phyloP scores from a whole-genome alignment of 2,329 filamentous ascomycete genomes.

The Blastomyces parvus region DNA sequence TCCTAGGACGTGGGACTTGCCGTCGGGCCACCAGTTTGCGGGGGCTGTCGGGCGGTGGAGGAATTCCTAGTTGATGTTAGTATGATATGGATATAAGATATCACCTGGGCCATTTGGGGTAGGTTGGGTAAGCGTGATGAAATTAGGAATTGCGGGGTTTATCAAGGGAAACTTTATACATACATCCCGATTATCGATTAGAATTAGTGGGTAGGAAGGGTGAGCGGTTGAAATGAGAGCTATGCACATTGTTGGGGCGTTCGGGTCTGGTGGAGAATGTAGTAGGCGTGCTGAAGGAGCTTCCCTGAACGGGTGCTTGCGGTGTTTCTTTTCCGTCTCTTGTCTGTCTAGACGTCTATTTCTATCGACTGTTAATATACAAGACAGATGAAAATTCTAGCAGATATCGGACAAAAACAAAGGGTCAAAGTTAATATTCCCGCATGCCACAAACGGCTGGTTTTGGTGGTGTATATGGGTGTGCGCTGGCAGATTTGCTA shows the following conservation, averaged over 20 bases:
- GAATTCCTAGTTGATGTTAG: slow-evolving; percentile 44
- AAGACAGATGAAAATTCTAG: not conserved
- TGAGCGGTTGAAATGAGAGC: slow-evolving; percentile 65
- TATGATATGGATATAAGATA: slow-evolving; percentile 1
- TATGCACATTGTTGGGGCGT: slow-evolving; percentile 56
- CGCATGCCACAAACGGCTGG: not conserved
- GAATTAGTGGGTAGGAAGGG: slow-evolving; percentile 63
- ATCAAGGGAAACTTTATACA: slow-evolving; percentile 8
- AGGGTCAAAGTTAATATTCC: not conserved
- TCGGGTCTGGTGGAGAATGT: not conserved
- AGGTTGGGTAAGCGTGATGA: not conserved
- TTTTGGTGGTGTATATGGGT: too few species aligned
- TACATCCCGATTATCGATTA: slow-evolving; percentile 69
- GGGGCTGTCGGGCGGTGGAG: slow-evolving; percentile 51
- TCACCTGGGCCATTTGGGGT: not conserved
- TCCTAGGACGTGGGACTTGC: slow-evolving; percentile 48
- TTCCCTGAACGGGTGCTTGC: not conserved
- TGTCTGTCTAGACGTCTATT: not conserved
- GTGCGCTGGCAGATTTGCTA: not conserved
- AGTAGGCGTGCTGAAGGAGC: not conserved
- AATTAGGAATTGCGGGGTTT: not conserved
- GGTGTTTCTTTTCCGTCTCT: not conserved
- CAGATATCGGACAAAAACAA: not conserved
- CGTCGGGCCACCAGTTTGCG: slow-evolving; percentile 51
- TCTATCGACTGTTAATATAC: not conserved